phyloP scores from a whole-genome alignment of 2,329 filamentous ascomycete species.

The Fusarium brevicatenulatum region DNA sequence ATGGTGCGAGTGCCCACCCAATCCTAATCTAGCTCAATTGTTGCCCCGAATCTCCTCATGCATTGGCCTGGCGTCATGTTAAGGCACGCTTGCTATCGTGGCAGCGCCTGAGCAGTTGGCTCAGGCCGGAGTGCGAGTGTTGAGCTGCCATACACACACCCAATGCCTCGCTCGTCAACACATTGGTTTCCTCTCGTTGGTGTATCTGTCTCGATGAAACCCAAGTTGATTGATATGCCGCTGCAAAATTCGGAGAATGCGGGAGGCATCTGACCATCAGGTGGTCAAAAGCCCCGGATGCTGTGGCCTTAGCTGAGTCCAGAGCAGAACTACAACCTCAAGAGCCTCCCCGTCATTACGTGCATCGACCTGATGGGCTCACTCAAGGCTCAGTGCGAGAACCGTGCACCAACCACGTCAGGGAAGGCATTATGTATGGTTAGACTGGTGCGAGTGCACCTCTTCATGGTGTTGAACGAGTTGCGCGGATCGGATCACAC shows the following conservation, averaged over 20 bases:
- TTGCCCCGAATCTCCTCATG: conserved; percentile 35
- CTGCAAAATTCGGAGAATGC: conserved; percentile 25
- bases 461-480: conserved; percentile 45
- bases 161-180: conserved; percentile 22
- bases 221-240: conserved; percentile 25
- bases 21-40: conserved; percentile 42
- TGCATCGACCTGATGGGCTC: conserved; percentile 45
- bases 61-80: conserved; percentile 43
- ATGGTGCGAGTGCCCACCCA: conserved; percentile 46
- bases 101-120: conserved; percentile 50
- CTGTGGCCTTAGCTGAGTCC: conserved; percentile 38
- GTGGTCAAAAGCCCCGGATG: conserved; percentile 36
- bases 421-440: conserved; percentile 45
- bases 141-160: conserved; percentile 36
- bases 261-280: conserved; percentile 42
- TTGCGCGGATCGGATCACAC: conserved; percentile 45
- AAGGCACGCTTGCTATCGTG: conserved; percentile 52
- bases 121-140: conserved; percentile 22
- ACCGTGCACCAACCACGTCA: conserved; percentile 46
- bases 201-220: conserved; percentile 33
- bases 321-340: conserved; percentile 28
- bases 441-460: conserved; percentile 42
- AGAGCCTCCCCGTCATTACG: conserved; percentile 42
- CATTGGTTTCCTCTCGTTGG: conserved; percentile 21
- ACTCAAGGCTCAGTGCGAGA: conserved; percentile 40